Conservation (phyloP, 2,329 filamentous ascomycete genomes). For the Calonectria crousiana region DNA sequence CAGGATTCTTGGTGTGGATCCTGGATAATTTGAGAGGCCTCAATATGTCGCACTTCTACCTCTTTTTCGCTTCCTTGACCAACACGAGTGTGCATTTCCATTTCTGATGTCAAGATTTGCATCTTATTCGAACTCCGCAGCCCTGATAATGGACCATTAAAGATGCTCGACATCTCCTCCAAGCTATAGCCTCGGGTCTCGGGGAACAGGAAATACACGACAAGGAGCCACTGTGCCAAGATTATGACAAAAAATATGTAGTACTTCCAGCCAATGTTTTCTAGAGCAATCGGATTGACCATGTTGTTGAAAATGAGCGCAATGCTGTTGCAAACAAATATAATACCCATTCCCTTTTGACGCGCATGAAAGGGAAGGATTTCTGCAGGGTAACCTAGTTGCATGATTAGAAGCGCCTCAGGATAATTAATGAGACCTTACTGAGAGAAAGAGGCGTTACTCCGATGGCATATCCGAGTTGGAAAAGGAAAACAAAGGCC, state of each 20-base stretch:
- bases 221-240: slow-evolving; percentile 41
- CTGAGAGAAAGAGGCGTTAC: background rate
- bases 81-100: background rate
- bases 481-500: background rate
- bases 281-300: slow-evolving; percentile 53
- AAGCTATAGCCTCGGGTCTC: slow-evolving; percentile 43
- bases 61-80: background rate
- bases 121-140: background rate
- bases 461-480: background rate
- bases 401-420: slow-evolving; percentile 15
- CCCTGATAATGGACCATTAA: slow-evolving; percentile 27
- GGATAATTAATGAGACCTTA: slow-evolving; percentile 34
- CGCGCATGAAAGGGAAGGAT: slow-evolving; percentile 32
- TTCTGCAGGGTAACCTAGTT: slow-evolving; percentile 39
- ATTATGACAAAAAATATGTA: slow-evolving; percentile 52
- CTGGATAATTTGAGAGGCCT: background rate
- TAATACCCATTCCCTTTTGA: background rate
- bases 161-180: slow-evolving; percentile 42
- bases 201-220: slow-evolving; percentile 51
- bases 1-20: background rate
- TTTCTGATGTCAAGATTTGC: background rate
- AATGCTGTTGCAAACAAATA: background rate
- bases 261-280: slow-evolving; percentile 51
- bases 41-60: background rate
- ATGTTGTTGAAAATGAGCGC: slow-evolving; percentile 48